Conservation (phyloP, 371 early-diverging fungal species). For the Cokeromyces recurvatus region DNA sequence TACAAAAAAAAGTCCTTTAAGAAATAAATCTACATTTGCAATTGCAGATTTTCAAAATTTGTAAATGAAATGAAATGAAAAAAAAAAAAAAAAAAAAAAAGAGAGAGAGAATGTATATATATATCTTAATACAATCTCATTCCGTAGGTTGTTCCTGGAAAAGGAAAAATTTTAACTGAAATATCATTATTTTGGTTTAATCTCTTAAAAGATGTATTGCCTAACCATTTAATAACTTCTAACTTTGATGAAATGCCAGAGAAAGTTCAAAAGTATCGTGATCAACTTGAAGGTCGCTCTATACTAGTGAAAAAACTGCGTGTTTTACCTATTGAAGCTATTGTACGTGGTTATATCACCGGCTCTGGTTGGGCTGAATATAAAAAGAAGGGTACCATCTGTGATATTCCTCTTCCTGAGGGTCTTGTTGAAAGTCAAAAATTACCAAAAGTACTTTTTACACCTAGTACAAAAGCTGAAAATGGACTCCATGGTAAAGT, state of each 20-base stretch:
- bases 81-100: neutral
- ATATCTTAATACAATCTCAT: too few species aligned
- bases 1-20: too few species aligned
- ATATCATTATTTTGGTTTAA: slow-evolving; percentile 95
- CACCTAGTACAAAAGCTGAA: slow-evolving; percentile 98
- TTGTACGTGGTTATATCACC: slow-evolving; percentile 96
- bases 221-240: slow-evolving; percentile 93
- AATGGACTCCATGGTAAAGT: slow-evolving; percentile 88
- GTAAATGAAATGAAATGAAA: too few species aligned
- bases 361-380: slow-evolving; percentile 97
- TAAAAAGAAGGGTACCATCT: slow-evolving; percentile 86
- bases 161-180: slow-evolving; percentile 95
- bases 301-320: slow-evolving; percentile 89
- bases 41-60: too few species aligned
- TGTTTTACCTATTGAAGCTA: slow-evolving; percentile 97
- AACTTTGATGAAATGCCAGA: slow-evolving; percentile 92
- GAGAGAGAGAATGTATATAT: neutral
- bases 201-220: slow-evolving; percentile 74
- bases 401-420: slow-evolving; percentile 81
- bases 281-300: slow-evolving; percentile 83
- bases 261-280: slow-evolving; percentile 77
- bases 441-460: slow-evolving; percentile 82
- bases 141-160: slow-evolving; percentile 82
- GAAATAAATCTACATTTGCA: too few species aligned
- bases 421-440: slow-evolving; percentile 84